phyloP scores from a whole-genome alignment of 495 filamentous ascomycete species.

The Talaromyces borbonicus region DNA sequence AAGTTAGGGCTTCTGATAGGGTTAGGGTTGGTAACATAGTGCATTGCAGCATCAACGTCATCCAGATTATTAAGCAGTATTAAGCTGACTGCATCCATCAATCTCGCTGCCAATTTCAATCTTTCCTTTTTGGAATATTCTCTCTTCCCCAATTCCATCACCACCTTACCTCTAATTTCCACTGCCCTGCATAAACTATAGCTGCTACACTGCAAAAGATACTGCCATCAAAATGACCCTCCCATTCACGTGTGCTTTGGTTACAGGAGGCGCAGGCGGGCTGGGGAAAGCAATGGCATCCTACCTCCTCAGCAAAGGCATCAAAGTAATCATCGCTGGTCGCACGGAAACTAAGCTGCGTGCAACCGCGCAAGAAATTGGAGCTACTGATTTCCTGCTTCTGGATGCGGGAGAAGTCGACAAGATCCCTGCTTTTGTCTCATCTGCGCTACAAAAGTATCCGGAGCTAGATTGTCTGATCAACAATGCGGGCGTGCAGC shows the following conservation, averaged over 20 bases:
- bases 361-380: constrained; percentile 24
- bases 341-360: constrained; percentile 36
- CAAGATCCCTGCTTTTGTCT: constrained; percentile 28
- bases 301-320: constrained; percentile 29
- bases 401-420: constrained; percentile 31
- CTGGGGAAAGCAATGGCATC: constrained; percentile 34
- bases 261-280: constrained; percentile 39
- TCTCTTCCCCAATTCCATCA: no score
- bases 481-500: constrained; percentile 27
- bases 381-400: constrained; percentile 27
- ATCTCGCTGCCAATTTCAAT: no score
- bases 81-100: no score
- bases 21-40: no score
- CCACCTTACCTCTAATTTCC: no score
- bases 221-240: neutral
- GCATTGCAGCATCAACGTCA: no score
- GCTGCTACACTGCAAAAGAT: no score
- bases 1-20: no score
- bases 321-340: constrained; percentile 37
- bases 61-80: no score
- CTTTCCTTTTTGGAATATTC: no score
- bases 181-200: no score
- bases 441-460: constrained; percentile 23
- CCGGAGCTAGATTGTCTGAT: constrained; percentile 39
- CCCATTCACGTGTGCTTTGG: constrained; percentile 27